Conservation (phyloP, 176 grass and related monocot genomes). For the Urochloa ruziziensis region DNA sequence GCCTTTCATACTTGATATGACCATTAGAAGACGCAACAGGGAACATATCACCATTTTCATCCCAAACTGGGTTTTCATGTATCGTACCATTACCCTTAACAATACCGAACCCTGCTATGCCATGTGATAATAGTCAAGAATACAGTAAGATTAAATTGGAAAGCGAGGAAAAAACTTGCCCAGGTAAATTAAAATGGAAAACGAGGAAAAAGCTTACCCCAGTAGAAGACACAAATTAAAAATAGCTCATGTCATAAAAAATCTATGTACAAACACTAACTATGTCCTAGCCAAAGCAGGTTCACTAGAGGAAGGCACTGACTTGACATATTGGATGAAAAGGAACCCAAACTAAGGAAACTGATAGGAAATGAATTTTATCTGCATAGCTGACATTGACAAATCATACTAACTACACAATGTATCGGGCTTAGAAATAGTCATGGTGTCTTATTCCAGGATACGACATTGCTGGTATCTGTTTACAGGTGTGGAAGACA, state of each 20-base stretch:
- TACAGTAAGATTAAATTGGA: conserved; percentile 2
- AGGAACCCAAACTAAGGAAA: not conserved
- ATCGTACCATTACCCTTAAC: conserved; percentile 67
- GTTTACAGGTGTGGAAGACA: not conserved
- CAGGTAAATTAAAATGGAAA: too few relatives aligned
- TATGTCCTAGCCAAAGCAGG: conserved; percentile 4
- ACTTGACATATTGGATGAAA: not conserved
- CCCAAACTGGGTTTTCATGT: conserved; percentile 73
- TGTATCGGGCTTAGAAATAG: too few relatives aligned
- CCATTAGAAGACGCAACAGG: conserved; percentile 78
- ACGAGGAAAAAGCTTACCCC: too few relatives aligned
- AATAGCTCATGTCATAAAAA: too few relatives aligned
- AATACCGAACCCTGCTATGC: conserved; percentile 72
- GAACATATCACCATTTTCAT: conserved; percentile 62
- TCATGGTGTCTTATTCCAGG: conserved; percentile 16
- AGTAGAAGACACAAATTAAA: conserved; percentile 8
- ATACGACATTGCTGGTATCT: not conserved
- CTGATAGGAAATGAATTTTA: not conserved
- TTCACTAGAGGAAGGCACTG: not conserved
- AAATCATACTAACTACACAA: too few relatives aligned
- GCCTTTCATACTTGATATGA: conserved; percentile 61
- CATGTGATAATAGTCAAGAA: conserved; percentile 23
- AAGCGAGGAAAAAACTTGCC: not conserved
- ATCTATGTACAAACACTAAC: not conserved
- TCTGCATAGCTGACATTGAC: not conserved